Evolutionary conservation across 345 rosid species (phyloP).

Genomic region (Turnera subulata): DNA sequence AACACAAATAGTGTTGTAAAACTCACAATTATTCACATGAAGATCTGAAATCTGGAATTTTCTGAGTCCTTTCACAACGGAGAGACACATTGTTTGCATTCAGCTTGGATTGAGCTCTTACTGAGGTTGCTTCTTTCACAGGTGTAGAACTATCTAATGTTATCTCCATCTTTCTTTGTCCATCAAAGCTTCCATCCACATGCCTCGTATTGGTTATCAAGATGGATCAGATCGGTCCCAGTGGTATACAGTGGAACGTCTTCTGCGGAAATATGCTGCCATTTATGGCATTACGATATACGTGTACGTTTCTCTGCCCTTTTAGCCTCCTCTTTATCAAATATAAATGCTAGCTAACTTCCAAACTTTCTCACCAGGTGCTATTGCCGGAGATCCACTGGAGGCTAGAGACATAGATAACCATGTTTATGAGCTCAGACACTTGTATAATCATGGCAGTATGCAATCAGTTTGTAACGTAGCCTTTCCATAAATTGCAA

Average conservation of each 20-base stretch:
- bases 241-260: conserved; percentile 87
- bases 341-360: neutral
- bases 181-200: conserved; percentile 61
- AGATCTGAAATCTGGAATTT: no score
- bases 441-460: no score
- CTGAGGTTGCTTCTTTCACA: neutral
- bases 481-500: neutral
- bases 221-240: conserved; percentile 70
- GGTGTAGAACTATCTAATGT: no score
- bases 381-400: conserved; percentile 51
- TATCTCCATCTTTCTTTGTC: neutral
- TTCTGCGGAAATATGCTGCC: conserved; percentile 76
- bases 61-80: no score
- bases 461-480: no score
- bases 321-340: neutral
- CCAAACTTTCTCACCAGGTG: conserved; percentile 40
- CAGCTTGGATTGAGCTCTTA: neutral
- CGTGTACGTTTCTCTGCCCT: conserved; percentile 42
- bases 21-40: no score
- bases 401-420: conserved; percentile 15
- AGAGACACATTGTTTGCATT: no score
- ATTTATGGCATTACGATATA: conserved; percentile 54
- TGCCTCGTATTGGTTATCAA: conserved; percentile 83
- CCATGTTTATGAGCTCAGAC: no score
- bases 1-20: no score